Base-by-base conservation (phyloP, 495 filamentous ascomycete genomes). In the Aspergillus coremiiformis region DNA sequence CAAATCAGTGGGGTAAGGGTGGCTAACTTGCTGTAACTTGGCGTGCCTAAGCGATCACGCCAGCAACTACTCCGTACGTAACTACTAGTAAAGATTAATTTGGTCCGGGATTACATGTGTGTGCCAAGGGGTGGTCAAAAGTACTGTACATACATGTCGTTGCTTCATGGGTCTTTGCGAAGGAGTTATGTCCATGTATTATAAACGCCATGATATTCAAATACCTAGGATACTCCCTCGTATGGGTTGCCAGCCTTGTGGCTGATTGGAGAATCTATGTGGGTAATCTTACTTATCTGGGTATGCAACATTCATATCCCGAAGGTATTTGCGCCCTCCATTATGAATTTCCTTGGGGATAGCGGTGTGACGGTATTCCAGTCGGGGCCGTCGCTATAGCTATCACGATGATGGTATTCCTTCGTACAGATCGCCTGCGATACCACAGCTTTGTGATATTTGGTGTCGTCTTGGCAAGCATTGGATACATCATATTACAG, bases 161-260 rank as follows among this genome's bases (percentile, higher is more conserved):
- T 70, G 80, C 55, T 62, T 82, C 8, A 63, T 82, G 26, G 79
- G 79, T 14, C 49, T 74, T 0, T 76, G 80, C 49, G 80, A 84
- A 56, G 71, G 75, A 15, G 75, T 75, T 60, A 74, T 79, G 35
- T 71, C 68, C 50, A 78, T 72, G 52, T 80, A 74, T 56, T 79
- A 80, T 55, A 71, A 72, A 60, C 64, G 75, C 53, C 65, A 75
- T 50, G 74, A 79, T 63, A 62, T 77, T 17, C 69, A 76, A 19
- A 77, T 73, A 54, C 65, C n/a, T n/a, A n/a, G n/a, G 78, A 51
- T 69, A 79, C 47, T 77, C 70, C 24, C 59, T 79, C 1, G 79
- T 79, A 63, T 82, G 78, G 62, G 70, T 70, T 29, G 71, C 76
- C 1, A 65, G 69, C 6, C 74, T 79, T 46, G 47, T 83, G 11